Conservation (phyloP, 345 rosid genomes). For the Turritis glabra region DNA sequence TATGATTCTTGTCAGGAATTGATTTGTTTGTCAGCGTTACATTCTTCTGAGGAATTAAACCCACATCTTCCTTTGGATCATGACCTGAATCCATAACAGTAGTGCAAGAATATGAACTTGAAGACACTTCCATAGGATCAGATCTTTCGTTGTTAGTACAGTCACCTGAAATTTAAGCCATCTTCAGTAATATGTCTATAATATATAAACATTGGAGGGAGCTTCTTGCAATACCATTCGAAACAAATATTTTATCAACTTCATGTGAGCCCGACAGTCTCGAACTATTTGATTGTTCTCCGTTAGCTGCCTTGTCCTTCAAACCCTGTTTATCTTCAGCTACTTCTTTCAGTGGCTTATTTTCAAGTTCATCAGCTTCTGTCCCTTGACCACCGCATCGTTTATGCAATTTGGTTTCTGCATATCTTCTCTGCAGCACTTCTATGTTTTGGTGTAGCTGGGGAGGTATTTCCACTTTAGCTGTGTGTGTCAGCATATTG, state of each 20-base stretch:
- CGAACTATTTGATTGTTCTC: conserved; percentile 4
- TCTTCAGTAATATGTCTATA: conserved; percentile 9
- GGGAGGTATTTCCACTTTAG: conserved; percentile 22
- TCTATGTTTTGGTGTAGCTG: not conserved
- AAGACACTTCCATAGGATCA: conserved; percentile 24
- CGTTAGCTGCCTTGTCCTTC: not conserved
- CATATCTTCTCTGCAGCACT: not conserved
- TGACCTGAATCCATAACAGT: conserved; percentile 9
- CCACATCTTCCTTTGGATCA: not conserved
- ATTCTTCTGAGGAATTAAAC: not conserved
- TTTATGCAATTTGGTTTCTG: conserved; percentile 8
- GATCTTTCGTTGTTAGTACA: not conserved
- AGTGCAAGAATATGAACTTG: not conserved
- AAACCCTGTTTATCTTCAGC: not conserved
- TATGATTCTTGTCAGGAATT: conserved; percentile 18
- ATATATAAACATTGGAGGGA: not conserved
- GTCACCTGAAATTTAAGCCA: conserved; percentile 22
- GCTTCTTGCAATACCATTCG: conserved; percentile 1
- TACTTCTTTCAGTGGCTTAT: conserved; percentile 7
- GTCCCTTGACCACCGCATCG: not conserved
- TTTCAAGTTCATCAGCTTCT: conserved; percentile 18
- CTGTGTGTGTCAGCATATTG: conserved; percentile 38
- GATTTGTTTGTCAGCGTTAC: not conserved
- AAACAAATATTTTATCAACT: not conserved
- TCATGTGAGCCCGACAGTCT: not conserved